Conservation (phyloP, 139 green algal genomes). For the Coelastrella sp. region DNA sequence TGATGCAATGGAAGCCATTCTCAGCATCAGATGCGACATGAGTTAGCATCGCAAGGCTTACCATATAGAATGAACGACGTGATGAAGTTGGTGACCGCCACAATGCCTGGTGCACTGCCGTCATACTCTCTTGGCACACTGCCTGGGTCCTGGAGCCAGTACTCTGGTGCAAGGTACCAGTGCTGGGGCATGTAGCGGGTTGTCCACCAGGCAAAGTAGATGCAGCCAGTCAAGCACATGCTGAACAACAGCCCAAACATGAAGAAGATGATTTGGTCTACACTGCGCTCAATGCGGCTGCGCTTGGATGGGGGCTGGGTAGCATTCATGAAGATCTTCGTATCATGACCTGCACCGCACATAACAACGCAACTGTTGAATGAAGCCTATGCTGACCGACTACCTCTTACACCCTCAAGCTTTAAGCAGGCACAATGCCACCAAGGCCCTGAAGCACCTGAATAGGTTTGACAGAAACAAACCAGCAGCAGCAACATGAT, state of each 20-base stretch:
- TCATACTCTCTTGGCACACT: slow-evolving; percentile 56
- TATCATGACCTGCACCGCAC: slow-evolving; percentile 74
- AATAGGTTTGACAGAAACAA: background rate
- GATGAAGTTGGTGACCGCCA: slow-evolving; percentile 75
- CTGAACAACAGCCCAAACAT: slow-evolving; percentile 79
- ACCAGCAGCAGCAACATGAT: no score
- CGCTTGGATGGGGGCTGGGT: slow-evolving; percentile 78
- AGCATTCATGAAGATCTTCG: slow-evolving; percentile 84
- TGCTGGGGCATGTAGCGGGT: slow-evolving; percentile 40
- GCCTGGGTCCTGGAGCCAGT: slow-evolving; percentile 71
- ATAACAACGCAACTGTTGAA: background rate
- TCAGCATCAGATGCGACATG: no score
- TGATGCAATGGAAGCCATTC: no score
- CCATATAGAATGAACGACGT: slow-evolving; percentile 84
- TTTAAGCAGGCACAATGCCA: background rate
- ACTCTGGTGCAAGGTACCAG: slow-evolving; percentile 74
- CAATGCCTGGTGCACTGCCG: slow-evolving; percentile 49
- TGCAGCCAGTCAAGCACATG: slow-evolving; percentile 73
- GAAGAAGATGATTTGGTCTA: slow-evolving; percentile 83
- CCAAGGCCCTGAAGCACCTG: background rate
- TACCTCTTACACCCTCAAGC: no score
- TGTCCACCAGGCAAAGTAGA: slow-evolving; percentile 68
- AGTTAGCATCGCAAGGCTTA: slow-evolving; percentile 7
- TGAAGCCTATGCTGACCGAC: no score
- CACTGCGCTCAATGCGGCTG: slow-evolving; percentile 70